Percentiles rank a stretch among this genome's conserved stretches.
These are phyloP conservation scores for Gynostemma pentaphyllum DNA, from an alignment of 306 rosid species.

Conservation along the genomic window DNA sequence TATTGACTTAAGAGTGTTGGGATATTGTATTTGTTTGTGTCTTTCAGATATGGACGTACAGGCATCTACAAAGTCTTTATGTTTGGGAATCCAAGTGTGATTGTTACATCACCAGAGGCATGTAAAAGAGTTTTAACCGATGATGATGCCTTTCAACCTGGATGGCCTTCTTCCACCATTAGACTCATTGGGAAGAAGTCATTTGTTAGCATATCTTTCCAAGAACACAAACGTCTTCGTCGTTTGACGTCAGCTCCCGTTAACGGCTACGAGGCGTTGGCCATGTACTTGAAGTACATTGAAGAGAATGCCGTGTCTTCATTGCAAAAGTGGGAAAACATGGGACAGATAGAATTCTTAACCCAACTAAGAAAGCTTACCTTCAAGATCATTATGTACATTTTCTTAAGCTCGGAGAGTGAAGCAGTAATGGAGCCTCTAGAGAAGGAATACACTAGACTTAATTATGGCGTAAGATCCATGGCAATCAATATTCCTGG, in stretches of 20 bases:
- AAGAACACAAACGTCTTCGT: constrained; percentile 80
- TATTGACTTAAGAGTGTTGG: background rate
- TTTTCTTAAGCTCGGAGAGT: constrained; percentile 72
- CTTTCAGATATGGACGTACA: constrained; percentile 43
- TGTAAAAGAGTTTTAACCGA: constrained; percentile 63
- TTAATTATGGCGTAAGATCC: constrained; percentile 78
- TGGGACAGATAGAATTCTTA: constrained; percentile 63
- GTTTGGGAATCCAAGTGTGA: constrained; percentile 76
- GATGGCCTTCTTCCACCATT: constrained; percentile 73
- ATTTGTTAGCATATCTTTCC: constrained; percentile 42
- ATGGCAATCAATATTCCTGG: constrained; percentile 83
- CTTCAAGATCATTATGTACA: constrained; percentile 65
- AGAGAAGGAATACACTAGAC: constrained; percentile 65
- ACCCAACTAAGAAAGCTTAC: constrained; percentile 59
- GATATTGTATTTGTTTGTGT: background rate
- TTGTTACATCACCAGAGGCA: constrained; percentile 60
- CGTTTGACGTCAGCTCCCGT: constrained; percentile 70
- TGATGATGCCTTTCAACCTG: constrained; percentile 52
- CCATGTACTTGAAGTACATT: constrained; percentile 50
- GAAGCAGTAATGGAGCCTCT: constrained; percentile 50
- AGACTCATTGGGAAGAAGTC: constrained; percentile 74
- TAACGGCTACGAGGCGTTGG: constrained; percentile 64
- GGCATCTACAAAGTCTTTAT: constrained; percentile 73
- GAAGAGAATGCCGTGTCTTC: constrained; percentile 39
- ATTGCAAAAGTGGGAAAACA: constrained; percentile 57